Evolutionary conservation across 208 protist genomes (phyloP), one percentile per base, ranked within the genome.

Genomic region (Ichthyophonus hoferi): DNA sequence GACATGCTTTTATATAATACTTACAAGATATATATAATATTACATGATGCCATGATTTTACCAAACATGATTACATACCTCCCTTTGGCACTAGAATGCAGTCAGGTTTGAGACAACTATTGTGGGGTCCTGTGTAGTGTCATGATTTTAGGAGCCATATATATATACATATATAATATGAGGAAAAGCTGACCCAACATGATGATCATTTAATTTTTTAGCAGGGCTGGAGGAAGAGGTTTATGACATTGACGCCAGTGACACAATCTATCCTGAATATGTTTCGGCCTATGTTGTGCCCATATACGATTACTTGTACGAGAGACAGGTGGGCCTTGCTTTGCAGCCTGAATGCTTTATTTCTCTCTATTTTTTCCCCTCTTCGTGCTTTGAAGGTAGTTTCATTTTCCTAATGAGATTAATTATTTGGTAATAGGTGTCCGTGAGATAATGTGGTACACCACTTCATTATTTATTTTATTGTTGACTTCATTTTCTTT

Each of bases 251-350:
- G 81, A 85, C 39, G 41, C n/a, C 7, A 37, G 40, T n/a, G 81
- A 85, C 39, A 17, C 17, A 85, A 37, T n/a, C 81, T 85, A 42
- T 38, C 81, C 81, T 35, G 81, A 85, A 58, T 85, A 41, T 38
- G 38, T 14, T 58, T 31, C 39, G 12, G 81, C 38, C 39, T 85
- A 85, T 34, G 81, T 38, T 12, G 41, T 42, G 39, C n/a, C 24
- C 24, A 50, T 85, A 7, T 85, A 85, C 40, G 81, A 38, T n/a
- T 85, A 85, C 40, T 34, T 85, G 38, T 85, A 34, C 0, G 17
- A 58, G 17, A 14, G 81, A 7, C n/a, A 85, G 81, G 81, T 85
- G 38, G 7, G 81, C 0, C 12, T 0, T 82, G 14, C 78, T 82
- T 24, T n/a, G 14, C 14, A n/a, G 14, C 50, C 14, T 38, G 14